phyloP scores from a whole-genome alignment of 2,329 filamentous ascomycete genomes.

The Aspergillus pseudoviridinutans region DNA sequence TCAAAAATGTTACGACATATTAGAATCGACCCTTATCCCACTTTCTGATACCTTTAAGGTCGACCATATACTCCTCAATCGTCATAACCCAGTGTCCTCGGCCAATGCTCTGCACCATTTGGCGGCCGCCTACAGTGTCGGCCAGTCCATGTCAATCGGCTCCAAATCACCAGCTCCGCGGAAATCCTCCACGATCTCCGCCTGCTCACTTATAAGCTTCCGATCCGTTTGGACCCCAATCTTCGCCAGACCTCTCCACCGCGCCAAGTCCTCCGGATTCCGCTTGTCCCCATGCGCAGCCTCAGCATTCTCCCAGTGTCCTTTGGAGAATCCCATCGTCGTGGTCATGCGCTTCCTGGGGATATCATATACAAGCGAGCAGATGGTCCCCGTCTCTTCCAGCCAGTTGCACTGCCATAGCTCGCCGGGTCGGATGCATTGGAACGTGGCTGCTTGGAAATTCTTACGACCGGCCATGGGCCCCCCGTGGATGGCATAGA shows the following conservation, averaged over 20 bases:
- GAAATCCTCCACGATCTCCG: constrained; percentile 48
- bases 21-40: not conserved
- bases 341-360: constrained; percentile 47
- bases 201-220: constrained; percentile 53
- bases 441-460: constrained; percentile 53
- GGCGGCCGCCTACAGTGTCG: constrained; percentile 24
- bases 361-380: constrained; percentile 56
- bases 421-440: constrained; percentile 56
- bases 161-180: constrained; percentile 47
- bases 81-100: too few species aligned
- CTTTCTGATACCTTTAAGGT: not conserved
- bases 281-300: constrained; percentile 56
- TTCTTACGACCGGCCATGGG: constrained; percentile 56
- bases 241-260: constrained; percentile 52
- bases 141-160: constrained; percentile 42
- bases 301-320: constrained; percentile 51
- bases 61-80: not conserved
- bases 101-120: not conserved
- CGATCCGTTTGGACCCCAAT: constrained; percentile 50
- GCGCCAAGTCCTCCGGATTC: constrained; percentile 47
- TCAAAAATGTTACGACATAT: not conserved
- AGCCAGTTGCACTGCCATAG: constrained; percentile 60
- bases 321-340: constrained; percentile 52
- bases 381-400: constrained; percentile 57
- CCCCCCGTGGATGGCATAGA: constrained; percentile 58